Conservation (phyloP, 176 grass and related monocot species). For the Juncus inflexus region DNA sequence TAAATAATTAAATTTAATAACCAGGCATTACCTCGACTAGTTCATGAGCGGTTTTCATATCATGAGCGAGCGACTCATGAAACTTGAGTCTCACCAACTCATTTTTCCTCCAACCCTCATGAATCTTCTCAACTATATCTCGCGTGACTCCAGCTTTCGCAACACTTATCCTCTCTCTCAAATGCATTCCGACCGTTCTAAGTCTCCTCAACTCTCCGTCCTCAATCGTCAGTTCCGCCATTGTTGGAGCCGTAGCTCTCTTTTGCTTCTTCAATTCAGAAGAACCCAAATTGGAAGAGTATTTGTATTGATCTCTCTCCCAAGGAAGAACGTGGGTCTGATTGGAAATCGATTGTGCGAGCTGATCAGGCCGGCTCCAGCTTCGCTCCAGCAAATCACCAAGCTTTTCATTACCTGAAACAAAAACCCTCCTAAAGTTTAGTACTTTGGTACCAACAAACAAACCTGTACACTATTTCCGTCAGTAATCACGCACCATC, state of each 20-base stretch:
- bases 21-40: slow-evolving; percentile 66
- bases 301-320: slow-evolving; percentile 48
- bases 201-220: slow-evolving; percentile 76
- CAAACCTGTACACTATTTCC: too few relatives aligned
- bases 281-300: neutral
- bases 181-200: slow-evolving; percentile 50
- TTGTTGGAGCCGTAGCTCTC: slow-evolving; percentile 62
- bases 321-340: slow-evolving; percentile 59
- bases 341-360: slow-evolving; percentile 16
- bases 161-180: slow-evolving; percentile 79
- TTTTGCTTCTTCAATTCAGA: slow-evolving; percentile 42
- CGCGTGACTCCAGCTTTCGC: slow-evolving; percentile 89
- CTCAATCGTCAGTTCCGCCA: slow-evolving; percentile 88
- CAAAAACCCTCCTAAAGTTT: too few relatives aligned
- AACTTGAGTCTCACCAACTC: slow-evolving; percentile 91
- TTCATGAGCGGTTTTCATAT: slow-evolving; percentile 90
- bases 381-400: slow-evolving; percentile 72
- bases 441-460: too few relatives aligned
- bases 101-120: slow-evolving; percentile 90
- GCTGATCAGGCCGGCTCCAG: slow-evolving; percentile 72
- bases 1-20: too few relatives aligned
- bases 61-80: slow-evolving; percentile 74
- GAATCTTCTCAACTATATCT: slow-evolving; percentile 73
- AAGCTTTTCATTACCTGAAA: slow-evolving; percentile 52
- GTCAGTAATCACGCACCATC: neutral